Base-by-base conservation (phyloP, 169 alveolate genomes). In the Plasmodium relictum region DNA sequence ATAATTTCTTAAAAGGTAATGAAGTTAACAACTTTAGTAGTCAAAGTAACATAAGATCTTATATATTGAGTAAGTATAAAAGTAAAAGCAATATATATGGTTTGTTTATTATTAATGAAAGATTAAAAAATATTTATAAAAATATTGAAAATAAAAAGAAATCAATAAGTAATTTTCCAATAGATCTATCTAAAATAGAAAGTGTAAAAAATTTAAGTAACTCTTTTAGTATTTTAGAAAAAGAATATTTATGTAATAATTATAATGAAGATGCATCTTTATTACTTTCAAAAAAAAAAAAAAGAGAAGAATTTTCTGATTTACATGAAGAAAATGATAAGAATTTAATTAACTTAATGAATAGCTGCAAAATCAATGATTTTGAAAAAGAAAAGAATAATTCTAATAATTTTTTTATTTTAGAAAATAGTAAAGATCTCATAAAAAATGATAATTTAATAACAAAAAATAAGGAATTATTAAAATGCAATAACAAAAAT, bases 61-160 rank as follows among this genome's bases (percentile, higher is more conserved):
- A 65, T 70, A 39, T 78, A 9, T 70, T 78, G 39, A 78, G 31
- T 39, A 78, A 78, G 6, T 78, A 59, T 68, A 78, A 42, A 65
- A 69, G 56, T 3, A 78, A 78, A 50, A 78, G 68, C 31, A 78
- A 78, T 69, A 65, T 78, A 22, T 78, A 78, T 58, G 89, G 89
- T 10, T 42, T 78, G 26, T 78, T 78, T 41, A 78, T 78, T 42
- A 78, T 78, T 8, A 78, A 78, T 44, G 89, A 78, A 26, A 52
- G 89, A 5, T 44, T 78, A 41, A 78, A 78, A 70, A 65, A 41
- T 56, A 78, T 78, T 6, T 78, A 78, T 45, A 78, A 65, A 31
- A 78, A 78, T 8, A 78, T 78, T 14, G 89, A 50, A 14, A 78
- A 42, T 26, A 78, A 45, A 12, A 78, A 54, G 45, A 78, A 78